Evolutionary conservation across 805 yeast genomes (phyloP), one percentile per base, ranked within the genome.

Genomic region (Wickerhamomyces subpelliculosus): DNA sequence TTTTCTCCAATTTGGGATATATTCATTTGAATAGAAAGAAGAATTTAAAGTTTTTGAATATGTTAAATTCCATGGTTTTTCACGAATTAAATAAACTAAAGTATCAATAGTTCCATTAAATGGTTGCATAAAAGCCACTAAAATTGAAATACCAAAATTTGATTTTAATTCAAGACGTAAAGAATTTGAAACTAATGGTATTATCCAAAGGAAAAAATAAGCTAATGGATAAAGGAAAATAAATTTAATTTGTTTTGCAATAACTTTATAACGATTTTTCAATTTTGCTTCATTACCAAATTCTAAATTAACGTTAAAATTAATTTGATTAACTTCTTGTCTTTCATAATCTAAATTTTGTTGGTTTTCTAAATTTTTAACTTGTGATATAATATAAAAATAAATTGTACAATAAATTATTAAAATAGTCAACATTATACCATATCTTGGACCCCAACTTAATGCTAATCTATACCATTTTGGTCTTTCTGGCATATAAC

Each of bases 151-250:
- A 81, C 90, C 81, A 42, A 70, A 70, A 8, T 73, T 66, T 3
- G 82, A 75, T 1, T 75, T 73, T 42, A 70, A 65, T 1, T 43
- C 32, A 17, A 68, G 55, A 40, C 73, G 77, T 9, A 85, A 67
- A 39, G 77, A 67, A 49, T 82, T 84, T 26, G 75, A 66, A 5
- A 80, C 71, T 43, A 85, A 73, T 2, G 96, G 96, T 46, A 84
- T 80, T 17, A 81, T 53, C 97, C 97, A 88, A 34, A 87, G 60
- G 21, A 83, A 67, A 41, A 86, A 68, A 58, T 86, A 88, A 2
- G 95, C 82, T 30, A 82, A 62, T 4, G 97, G 97, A 55, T 88
- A 88, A 33, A 88, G 68, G 58, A 88, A 86, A 34, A 88, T 80
- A 24, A 81, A 70, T 50, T 78, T 78, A 72, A 85, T 78, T 61